Evolutionary conservation across 495 filamentous ascomycete genomes (phyloP), one percentile per base, ranked within the genome.

Genomic region (Tetracladium marchalianum): DNA sequence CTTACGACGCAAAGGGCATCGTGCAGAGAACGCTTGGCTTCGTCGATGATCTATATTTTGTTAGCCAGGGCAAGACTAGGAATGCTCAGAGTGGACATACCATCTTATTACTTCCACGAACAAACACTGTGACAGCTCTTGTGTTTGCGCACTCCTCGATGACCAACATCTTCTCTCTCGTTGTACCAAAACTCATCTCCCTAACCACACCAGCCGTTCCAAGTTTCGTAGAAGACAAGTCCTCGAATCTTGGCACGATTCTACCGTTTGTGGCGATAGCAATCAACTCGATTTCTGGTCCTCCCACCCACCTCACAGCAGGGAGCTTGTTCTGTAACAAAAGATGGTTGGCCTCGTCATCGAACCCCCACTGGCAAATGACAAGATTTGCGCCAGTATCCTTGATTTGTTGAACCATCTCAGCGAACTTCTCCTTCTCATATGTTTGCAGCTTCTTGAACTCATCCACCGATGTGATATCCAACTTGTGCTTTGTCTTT

Each of bases 111-210:
- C 88, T 94, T 54, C 92, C 92, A 62, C 92, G 73, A 39, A 99
- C 82, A 61, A 99, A 99, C 36, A 92, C 78, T 0, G 92, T 99
- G 39, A 97, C 92, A 24, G 92, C 92, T 49, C 92, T 77, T 41
- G 87, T 95, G 71, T 99, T 97, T 61, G 93, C 92, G 59, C 92
- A 97, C 67, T 97, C 92, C 66, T 99, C 92, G 57, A 99, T 97
- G 43, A 99, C 85, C 47, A 99, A 76, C 92, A 99, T 99, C 77
- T 96, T 95, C 65, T 99, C 92, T 59, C 92, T 77, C 22, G 93
- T 97, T 4, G 92, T 99, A 54, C 92, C 92, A 57, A 99, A 99
- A 32, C 76, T 84, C 81, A 97, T 85, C 68, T 97, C 89, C 43
- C 90, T 76, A 34, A 99, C 90, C 41, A 92, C 69, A 41, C 92